These are phyloP conservation scores for Rhizophora apiculata DNA, from an alignment of 345 rosid species.

Conservation along the genomic window DNA sequence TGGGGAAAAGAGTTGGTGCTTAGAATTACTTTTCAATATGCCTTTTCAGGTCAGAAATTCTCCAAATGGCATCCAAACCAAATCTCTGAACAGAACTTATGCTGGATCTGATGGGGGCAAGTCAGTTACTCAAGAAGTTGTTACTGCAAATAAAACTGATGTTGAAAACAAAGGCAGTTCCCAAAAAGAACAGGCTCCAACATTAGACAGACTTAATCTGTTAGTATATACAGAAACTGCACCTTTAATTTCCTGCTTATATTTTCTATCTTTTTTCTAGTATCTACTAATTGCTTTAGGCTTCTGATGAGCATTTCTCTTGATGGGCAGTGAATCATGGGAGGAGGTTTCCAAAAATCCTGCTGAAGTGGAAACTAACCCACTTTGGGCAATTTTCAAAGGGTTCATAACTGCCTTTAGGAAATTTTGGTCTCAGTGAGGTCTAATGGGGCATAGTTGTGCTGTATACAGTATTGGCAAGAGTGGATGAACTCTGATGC, in stretches of 20 bases:
- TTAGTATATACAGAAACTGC: slow-evolving; percentile 32
- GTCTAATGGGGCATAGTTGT: not conserved
- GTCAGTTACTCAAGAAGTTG: slow-evolving; percentile 19
- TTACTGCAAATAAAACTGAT: slow-evolving; percentile 27
- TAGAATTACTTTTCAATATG: not conserved
- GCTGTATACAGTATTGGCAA: not conserved
- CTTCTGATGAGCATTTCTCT: not conserved
- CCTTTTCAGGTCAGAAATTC: slow-evolving; percentile 41
- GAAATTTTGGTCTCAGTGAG: slow-evolving; percentile 77
- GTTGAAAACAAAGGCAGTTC: slow-evolving; percentile 24
- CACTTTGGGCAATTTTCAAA: slow-evolving; percentile 49
- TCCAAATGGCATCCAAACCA: slow-evolving; percentile 15
- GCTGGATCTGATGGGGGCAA: slow-evolving; percentile 7
- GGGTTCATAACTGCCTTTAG: slow-evolving; percentile 52
- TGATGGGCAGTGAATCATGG: slow-evolving; percentile 72
- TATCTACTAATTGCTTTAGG: not conserved
- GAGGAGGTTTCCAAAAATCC: slow-evolving; percentile 39
- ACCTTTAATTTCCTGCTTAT: not conserved
- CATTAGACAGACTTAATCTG: slow-evolving; percentile 69
- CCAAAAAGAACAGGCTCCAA: slow-evolving; percentile 41
- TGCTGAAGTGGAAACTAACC: slow-evolving; percentile 39
- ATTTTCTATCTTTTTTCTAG: not conserved
- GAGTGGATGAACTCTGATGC: not conserved
- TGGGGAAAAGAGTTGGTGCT: not conserved
- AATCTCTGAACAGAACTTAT: slow-evolving; percentile 10